A percentile compares a stretch with the other conserved stretches of the same genome.
Evolutionary conservation across 2,329 filamentous ascomycete species (phyloP).

Genomic region (Fonsecaea pugnacius): DNA sequence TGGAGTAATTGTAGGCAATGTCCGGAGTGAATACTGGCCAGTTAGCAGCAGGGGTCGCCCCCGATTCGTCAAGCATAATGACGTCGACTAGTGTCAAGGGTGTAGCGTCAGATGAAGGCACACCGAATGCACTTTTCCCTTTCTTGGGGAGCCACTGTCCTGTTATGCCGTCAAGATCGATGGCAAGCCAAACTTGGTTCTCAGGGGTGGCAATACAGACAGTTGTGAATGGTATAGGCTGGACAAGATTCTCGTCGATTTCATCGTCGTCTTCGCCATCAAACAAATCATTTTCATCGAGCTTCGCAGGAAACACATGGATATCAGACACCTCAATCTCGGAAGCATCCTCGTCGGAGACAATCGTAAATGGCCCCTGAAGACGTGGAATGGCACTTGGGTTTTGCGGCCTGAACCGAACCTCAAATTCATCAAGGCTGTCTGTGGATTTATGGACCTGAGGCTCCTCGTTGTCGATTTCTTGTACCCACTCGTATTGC

Average conservation of each 20-base stretch:
- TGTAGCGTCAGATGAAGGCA: slow-evolving; percentile 48
- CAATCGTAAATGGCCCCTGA: slow-evolving; percentile 64
- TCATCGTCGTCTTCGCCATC: slow-evolving; percentile 57
- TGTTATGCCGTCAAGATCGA: slow-evolving; percentile 65
- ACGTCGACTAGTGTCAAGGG: slow-evolving; percentile 53
- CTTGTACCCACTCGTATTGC: slow-evolving; percentile 63
- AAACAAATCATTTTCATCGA: slow-evolving; percentile 59
- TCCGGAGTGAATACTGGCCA: slow-evolving; percentile 64
- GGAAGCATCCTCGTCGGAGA: slow-evolving; percentile 55
- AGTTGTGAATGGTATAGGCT: slow-evolving; percentile 60
- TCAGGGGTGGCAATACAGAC: slow-evolving; percentile 62
- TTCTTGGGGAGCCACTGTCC: slow-evolving; percentile 65
- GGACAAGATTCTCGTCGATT: slow-evolving; percentile 40
- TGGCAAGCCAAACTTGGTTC: slow-evolving; percentile 61
- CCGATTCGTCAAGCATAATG: slow-evolving; percentile 44
- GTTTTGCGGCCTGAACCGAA: slow-evolving; percentile 60
- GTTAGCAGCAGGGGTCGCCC: slow-evolving; percentile 30
- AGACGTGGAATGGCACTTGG: slow-evolving; percentile 62
- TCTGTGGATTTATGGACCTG: slow-evolving; percentile 45
- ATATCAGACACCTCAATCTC: slow-evolving; percentile 65
- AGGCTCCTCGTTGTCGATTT: slow-evolving; percentile 61
- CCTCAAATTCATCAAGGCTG: slow-evolving; percentile 51
- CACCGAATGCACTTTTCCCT: slow-evolving; percentile 47
- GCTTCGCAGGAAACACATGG: slow-evolving; percentile 58
- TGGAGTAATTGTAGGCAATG: slow-evolving; percentile 59